phyloP scores from a whole-genome alignment of 371 early-diverging fungal species.

The Zychaea mexicana region DNA sequence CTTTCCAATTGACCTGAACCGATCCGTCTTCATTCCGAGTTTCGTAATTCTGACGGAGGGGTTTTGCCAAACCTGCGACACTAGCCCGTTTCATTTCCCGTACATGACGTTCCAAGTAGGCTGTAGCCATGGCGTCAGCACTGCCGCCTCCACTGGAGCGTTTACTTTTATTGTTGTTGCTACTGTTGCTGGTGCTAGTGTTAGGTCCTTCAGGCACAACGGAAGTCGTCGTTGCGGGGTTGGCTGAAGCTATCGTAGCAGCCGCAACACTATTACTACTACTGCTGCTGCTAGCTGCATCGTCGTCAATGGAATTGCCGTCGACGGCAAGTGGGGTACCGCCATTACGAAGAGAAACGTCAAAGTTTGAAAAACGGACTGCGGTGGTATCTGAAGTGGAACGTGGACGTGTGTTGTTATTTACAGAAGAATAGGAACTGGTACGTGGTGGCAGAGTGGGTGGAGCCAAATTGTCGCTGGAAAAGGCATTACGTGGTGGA shows the following conservation, averaged over 20 bases:
- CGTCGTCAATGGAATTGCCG: background rate
- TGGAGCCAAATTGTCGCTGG: background rate
- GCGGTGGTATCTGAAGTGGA: background rate
- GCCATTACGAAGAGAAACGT: background rate
- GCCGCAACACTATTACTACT: background rate
- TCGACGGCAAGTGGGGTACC: background rate
- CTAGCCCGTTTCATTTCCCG: constrained; percentile 7
- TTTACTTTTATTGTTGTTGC: background rate
- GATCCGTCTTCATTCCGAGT: constrained; percentile 4
- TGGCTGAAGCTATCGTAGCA: background rate
- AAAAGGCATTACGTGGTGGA: constrained; percentile 6
- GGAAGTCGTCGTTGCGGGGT: too few species aligned
- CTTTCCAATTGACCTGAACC: constrained; percentile 3
- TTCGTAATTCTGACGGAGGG: background rate
- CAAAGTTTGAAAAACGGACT: background rate
- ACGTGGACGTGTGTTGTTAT: constrained; percentile 1
- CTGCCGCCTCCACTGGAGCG: background rate
- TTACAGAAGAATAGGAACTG: too few species aligned
- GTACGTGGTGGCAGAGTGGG: constrained; percentile 2
- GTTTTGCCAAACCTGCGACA: background rate
- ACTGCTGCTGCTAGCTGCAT: too few species aligned
- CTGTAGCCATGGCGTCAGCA: constrained; percentile 1
- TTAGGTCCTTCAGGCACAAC: too few species aligned
- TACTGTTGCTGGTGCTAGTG: background rate
- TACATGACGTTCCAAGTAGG: constrained; percentile 6